A percentile compares a stretch with the other conserved stretches of the same genome.
These are phyloP conservation scores for Colletotrichum agaves DNA, from an alignment of 2,329 filamentous ascomycete species.

Conservation along the genomic window DNA sequence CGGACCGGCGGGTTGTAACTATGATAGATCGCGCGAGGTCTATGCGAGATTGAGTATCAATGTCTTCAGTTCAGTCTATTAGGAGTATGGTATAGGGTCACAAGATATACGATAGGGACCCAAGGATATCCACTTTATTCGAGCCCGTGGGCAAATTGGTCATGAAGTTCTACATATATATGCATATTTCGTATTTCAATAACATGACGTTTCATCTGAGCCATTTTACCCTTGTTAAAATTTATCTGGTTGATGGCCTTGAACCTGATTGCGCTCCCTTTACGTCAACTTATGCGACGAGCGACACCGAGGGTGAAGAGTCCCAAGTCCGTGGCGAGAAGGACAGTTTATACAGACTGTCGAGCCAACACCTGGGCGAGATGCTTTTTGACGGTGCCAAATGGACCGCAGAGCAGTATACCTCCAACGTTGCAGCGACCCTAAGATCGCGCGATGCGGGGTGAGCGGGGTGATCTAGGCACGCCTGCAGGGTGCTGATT, in stretches of 20 bases:
- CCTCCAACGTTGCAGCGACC: constrained; percentile 36
- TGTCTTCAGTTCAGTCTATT: neutral
- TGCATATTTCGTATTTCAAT: constrained; percentile 1
- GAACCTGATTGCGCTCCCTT: constrained; percentile 38
- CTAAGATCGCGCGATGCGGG: no score
- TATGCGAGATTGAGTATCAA: neutral
- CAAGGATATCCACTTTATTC: neutral
- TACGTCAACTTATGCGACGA: constrained; percentile 30
- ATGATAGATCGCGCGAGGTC: constrained; percentile 11
- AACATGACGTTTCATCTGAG: neutral
- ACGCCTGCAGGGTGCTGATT: no score
- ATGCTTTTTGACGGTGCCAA: constrained; percentile 45
- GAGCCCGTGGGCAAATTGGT: neutral
- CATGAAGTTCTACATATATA: neutral
- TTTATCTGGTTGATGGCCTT: constrained; percentile 38
- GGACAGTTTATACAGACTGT: constrained; percentile 38
- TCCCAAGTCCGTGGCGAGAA: no score
- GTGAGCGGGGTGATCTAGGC: no score
- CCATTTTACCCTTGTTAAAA: neutral
- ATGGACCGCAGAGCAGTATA: constrained; percentile 43
- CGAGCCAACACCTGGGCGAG: constrained; percentile 42
- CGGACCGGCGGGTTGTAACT: neutral
- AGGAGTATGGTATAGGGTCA: neutral
- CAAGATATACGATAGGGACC: neutral
- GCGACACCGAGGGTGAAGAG: constrained; percentile 34